Evolutionary conservation across 2,329 filamentous ascomycete species (phyloP).

Genomic region (Ophiocordyceps camponoti-floridani): DNA sequence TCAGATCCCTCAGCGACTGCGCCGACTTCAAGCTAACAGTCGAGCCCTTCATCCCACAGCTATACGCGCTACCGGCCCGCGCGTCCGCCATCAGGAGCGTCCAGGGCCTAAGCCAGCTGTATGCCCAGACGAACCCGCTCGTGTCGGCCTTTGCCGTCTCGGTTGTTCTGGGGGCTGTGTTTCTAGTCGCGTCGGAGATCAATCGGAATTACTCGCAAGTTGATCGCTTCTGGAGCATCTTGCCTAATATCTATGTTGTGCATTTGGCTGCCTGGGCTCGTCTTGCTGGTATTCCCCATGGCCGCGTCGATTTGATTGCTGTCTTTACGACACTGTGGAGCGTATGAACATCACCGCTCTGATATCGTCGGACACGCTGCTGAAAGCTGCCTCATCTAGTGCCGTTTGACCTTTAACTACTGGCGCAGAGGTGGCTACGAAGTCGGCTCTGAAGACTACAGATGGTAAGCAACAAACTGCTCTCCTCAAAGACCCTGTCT

Average conservation of each 20-base stretch:
- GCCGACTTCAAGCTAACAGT: slow-evolving; percentile 60
- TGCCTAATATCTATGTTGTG: slow-evolving; percentile 72
- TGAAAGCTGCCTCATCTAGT: background rate
- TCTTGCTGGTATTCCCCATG: slow-evolving; percentile 49
- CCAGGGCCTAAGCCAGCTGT: slow-evolving; percentile 50
- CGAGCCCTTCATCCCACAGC: slow-evolving; percentile 53
- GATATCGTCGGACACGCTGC: background rate
- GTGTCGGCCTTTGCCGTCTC: slow-evolving; percentile 58
- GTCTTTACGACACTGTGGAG: slow-evolving; percentile 62
- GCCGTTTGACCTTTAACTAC: slow-evolving; percentile 84
- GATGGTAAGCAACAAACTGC: slow-evolving; percentile 39
- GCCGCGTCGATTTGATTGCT: slow-evolving; percentile 54
- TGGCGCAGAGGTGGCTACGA: slow-evolving; percentile 87
- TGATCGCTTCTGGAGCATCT: slow-evolving; percentile 77
- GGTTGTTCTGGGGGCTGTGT: slow-evolving; percentile 49
- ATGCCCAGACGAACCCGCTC: slow-evolving; percentile 72
- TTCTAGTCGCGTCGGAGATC: slow-evolving; percentile 62
- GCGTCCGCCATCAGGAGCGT: slow-evolving; percentile 40
- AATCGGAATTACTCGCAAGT: slow-evolving; percentile 96
- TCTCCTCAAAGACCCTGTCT: background rate
- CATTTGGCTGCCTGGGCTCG: slow-evolving; percentile 78
- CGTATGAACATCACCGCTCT: slow-evolving; percentile 26
- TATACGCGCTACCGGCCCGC: slow-evolving; percentile 50
- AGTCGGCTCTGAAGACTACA: slow-evolving; percentile 83
- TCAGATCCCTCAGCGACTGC: slow-evolving; percentile 56